Percentiles rank a stretch among this genome's conserved stretches.
Conservation (phyloP, 2,329 filamentous ascomycete species). For the Venturia pyrina region DNA sequence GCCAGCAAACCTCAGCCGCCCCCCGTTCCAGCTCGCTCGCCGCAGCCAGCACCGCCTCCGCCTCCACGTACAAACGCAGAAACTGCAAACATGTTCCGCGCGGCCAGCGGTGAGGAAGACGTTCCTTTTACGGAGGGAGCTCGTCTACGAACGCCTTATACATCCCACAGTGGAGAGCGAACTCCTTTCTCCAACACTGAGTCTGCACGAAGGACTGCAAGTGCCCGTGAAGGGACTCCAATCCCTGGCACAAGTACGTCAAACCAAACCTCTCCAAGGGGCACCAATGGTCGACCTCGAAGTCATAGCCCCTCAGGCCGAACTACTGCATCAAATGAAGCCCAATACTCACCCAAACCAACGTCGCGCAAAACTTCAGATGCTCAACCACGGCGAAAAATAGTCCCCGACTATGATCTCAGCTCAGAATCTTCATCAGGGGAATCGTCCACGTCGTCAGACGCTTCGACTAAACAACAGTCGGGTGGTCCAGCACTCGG, state of each 20-base stretch:
- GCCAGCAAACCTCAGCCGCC: constrained; percentile 6
- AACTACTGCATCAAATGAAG: not conserved
- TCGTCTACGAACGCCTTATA: constrained; percentile 45
- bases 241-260: not conserved
- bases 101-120: constrained; percentile 16
- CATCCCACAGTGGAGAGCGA: constrained; percentile 44
- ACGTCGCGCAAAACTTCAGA: not conserved
- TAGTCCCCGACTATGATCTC: not conserved
- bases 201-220: constrained; percentile 42
- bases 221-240: constrained; percentile 22
- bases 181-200: constrained; percentile 42
- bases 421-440: constrained; percentile 4
- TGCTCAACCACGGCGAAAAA: not conserved
- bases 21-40: not conserved
- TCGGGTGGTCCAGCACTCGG: not conserved
- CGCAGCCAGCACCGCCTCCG: constrained; percentile 5
- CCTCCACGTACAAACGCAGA: constrained; percentile 8
- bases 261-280: constrained; percentile 1
- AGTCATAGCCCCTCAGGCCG: constrained; percentile 12
- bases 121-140: constrained; percentile 36
- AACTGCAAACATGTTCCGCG: constrained; percentile 1
- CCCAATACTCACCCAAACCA: not conserved
- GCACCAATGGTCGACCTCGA: constrained; percentile 9
- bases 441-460: not conserved
- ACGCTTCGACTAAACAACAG: not conserved